A percentile compares a stretch with the other conserved stretches of the same genome.
These are phyloP conservation scores for Aureobasidium sp. DNA, from an alignment of 2,329 filamentous ascomycete species.

Conservation along the genomic window DNA sequence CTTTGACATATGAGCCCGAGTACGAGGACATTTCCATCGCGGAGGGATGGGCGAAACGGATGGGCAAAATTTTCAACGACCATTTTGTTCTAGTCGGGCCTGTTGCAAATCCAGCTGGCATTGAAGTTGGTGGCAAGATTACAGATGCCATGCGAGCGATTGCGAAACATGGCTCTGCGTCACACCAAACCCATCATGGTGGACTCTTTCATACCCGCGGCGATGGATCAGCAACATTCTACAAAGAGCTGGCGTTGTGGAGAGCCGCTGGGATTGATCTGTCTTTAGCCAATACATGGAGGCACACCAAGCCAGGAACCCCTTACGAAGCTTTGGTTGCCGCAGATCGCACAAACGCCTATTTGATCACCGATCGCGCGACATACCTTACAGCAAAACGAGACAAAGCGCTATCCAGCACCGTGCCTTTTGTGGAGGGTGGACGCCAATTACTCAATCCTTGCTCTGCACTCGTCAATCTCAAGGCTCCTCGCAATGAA, in stretches of 20 bases:
- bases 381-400: slow-evolving; percentile 22
- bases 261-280: slow-evolving; percentile 13
- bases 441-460: slow-evolving; percentile 21
- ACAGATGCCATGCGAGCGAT: neutral
- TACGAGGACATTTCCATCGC: slow-evolving; percentile 20
- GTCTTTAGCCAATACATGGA: slow-evolving; percentile 9
- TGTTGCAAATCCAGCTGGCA: neutral
- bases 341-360: slow-evolving; percentile 20
- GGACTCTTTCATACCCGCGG: slow-evolving; percentile 20
- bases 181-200: no score
- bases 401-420: slow-evolving; percentile 16
- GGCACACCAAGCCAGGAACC: slow-evolving; percentile 16
- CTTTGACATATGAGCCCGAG: slow-evolving; percentile 23
- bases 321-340: slow-evolving; percentile 21
- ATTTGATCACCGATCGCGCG: slow-evolving; percentile 21
- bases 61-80: slow-evolving; percentile 21
- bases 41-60: slow-evolving; percentile 21
- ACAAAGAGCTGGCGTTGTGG: slow-evolving; percentile 21
- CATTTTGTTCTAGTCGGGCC: slow-evolving; percentile 21
- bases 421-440: slow-evolving; percentile 19
- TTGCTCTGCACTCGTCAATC: slow-evolving; percentile 20
- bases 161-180: neutral
- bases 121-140: neutral
- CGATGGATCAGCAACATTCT: slow-evolving; percentile 22
- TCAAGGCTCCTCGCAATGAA: neutral